phyloP scores from a whole-genome alignment of 495 filamentous ascomycete genomes.

The Geoglossum glabrum region DNA sequence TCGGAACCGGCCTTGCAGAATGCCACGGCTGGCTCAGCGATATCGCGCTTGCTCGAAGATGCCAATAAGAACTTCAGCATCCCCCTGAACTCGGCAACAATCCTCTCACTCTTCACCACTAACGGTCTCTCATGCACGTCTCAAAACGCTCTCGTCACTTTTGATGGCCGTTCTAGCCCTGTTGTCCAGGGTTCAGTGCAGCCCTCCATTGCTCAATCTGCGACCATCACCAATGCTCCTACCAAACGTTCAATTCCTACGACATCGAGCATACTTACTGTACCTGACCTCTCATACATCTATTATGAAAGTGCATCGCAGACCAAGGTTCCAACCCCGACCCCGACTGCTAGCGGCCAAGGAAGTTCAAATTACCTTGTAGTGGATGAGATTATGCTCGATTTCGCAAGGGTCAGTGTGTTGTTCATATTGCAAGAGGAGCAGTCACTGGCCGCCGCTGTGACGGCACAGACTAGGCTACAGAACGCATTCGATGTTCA shows the following conservation, averaged over 20 bases:
- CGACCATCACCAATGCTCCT: constrained; percentile 6
- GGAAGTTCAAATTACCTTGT: neutral
- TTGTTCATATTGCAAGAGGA: constrained; percentile 41
- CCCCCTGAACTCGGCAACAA: constrained; percentile 37
- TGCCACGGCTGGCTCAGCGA: constrained; percentile 59
- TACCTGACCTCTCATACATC: neutral
- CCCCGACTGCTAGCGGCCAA: neutral
- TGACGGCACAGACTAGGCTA: constrained; percentile 32
- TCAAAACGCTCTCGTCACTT: constrained; percentile 73
- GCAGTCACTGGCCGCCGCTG: constrained; percentile 26
- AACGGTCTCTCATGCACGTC: constrained; percentile 54
- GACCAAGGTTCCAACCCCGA: constrained; percentile 5
- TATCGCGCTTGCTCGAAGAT: constrained; percentile 48
- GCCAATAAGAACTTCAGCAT: constrained; percentile 55
- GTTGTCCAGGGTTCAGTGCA: neutral
- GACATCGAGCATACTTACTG: neutral
- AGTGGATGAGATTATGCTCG: constrained; percentile 28
- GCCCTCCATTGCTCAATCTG: neutral
- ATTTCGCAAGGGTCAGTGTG: constrained; percentile 46
- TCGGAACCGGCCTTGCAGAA: constrained; percentile 29
- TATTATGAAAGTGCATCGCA: neutral
- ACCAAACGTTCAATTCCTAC: neutral
- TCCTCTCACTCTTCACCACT: constrained; percentile 59
- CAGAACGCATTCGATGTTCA: constrained; percentile 29
- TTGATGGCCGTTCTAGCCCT: constrained; percentile 32